These are phyloP conservation scores for Isabelozyma rhagii DNA, from an alignment of 805 yeast species.

Conservation along the genomic window DNA sequence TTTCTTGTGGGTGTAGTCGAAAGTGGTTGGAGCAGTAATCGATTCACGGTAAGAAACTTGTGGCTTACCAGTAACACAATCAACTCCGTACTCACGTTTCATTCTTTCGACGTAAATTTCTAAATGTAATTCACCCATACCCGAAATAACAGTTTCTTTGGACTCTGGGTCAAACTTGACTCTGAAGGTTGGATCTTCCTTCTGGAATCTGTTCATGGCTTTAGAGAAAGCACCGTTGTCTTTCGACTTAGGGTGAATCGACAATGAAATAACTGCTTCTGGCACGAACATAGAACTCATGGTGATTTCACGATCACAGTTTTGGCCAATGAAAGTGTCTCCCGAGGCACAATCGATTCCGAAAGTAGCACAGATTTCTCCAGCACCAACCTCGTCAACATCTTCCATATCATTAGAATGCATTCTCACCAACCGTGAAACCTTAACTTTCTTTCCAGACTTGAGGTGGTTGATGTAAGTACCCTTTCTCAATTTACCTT, in stretches of 20 bases:
- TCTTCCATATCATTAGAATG: slow-evolving; percentile 99
- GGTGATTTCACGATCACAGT: slow-evolving; percentile 59
- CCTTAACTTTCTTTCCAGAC: slow-evolving; percentile 89
- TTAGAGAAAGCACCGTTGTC: slow-evolving; percentile 88
- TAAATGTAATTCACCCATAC: slow-evolving; percentile 97
- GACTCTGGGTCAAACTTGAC: slow-evolving; percentile 87
- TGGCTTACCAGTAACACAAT: slow-evolving; percentile 93
- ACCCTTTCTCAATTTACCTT: slow-evolving; percentile 92
- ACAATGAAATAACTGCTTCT: slow-evolving; percentile 94
- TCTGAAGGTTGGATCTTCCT: slow-evolving; percentile 98
- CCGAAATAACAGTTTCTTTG: slow-evolving; percentile 91
- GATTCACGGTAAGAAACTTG: slow-evolving; percentile 98
- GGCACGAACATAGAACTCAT: slow-evolving; percentile 99
- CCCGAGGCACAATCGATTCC: slow-evolving; percentile 99
- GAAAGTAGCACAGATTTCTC: slow-evolving; percentile 98
- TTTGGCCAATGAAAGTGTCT: slow-evolving; percentile 90
- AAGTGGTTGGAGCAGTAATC: slow-evolving; percentile 63
- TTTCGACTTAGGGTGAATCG: slow-evolving; percentile 83
- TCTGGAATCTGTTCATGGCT: slow-evolving; percentile 96
- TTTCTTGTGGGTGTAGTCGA: slow-evolving; percentile 94
- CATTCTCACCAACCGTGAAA: slow-evolving; percentile 94
- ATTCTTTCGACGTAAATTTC: slow-evolving; percentile 98
- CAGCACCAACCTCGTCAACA: slow-evolving; percentile 91
- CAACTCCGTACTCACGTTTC: slow-evolving; percentile 95
- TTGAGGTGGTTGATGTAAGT: slow-evolving; percentile 83